Base-by-base conservation (phyloP, 1,284 basidiomycete genomes). In the Puccinia triticina region DNA sequence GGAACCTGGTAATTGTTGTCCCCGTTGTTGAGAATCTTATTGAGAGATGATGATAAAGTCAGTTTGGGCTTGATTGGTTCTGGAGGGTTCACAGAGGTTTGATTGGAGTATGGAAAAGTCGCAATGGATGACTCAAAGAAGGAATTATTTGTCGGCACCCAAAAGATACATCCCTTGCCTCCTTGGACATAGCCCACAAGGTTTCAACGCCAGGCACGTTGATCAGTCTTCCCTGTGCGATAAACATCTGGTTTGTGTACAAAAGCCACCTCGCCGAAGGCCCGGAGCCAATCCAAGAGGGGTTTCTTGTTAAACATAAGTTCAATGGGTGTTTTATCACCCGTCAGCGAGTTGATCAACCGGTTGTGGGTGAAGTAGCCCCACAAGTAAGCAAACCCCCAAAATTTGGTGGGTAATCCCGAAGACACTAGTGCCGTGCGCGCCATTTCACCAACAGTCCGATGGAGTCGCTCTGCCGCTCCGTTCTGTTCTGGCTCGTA, bases 401-500 rank as follows among this genome's bases (percentile, higher is more conserved):
- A 82, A n/a, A 82, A 82, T 16, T 57, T 53, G 11, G 66, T 32
- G 11, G 71, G 71, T 50, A 82, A 40, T 0, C 43, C 40, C 1
- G 57, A 74, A 2, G 40, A 55, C 12, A 37, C 23, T n/a, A 82
- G 26, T 16, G 59, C 40, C 4, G 79, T 75, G 2, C 59, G 21
- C 1, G 53, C 79, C 12, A 74, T 82, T 10, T 75, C 79, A 1
- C 55, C 55, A 48, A 82, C 32, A 0, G 79, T 82, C 0, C 79
- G 53, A 48, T 82, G 71, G 0, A 74, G 34, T 1, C 79, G 55
- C 67, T 82, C 57, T 0, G 79, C 79, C n/a, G 57, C 61, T 1
- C 79, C 72, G 29, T 82, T 80, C 53, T 82, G 79, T 34, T 82
- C 29, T 26, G 37, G 79, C 10, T 61, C 29, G 26, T 74, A 82